Conservation (phyloP, 345 rosid species). For the Syzygium aqueum region DNA sequence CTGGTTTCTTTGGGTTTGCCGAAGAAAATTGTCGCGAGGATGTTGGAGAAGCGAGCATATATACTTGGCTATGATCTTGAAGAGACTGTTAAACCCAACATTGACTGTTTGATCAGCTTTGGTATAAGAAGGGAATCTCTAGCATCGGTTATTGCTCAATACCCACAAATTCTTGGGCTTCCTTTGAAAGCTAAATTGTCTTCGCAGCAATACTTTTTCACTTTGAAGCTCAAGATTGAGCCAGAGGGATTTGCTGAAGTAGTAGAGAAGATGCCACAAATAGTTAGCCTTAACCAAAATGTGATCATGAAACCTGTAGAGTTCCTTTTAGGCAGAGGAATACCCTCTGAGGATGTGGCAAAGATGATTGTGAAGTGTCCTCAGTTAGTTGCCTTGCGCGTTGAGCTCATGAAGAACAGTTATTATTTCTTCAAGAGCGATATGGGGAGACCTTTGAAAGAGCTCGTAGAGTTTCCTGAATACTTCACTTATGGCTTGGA, state of each 20-base stretch:
- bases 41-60: conserved; percentile 83
- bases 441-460: conserved; percentile 83
- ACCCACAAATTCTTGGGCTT: conserved; percentile 70
- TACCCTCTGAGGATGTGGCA: conserved; percentile 47
- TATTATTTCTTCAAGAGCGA: conserved; percentile 70
- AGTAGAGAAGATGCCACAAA: conserved; percentile 88
- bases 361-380: conserved; percentile 81
- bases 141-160: conserved; percentile 57
- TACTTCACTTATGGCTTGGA: conserved; percentile 91
- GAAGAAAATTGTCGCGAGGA: conserved; percentile 69
- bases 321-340: conserved; percentile 68
- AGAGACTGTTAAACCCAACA: conserved; percentile 82
- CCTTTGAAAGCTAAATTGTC: conserved; percentile 89
- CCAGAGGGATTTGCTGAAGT: conserved; percentile 70
- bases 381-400: conserved; percentile 48
- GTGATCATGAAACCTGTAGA: conserved; percentile 74
- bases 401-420: conserved; percentile 80
- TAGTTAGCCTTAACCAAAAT: conserved; percentile 71
- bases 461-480: conserved; percentile 76
- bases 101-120: conserved; percentile 75
- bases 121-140: conserved; percentile 57
- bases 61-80: conserved; percentile 78
- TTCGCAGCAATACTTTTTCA: conserved; percentile 76
- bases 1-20: conserved; percentile 66
- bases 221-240: conserved; percentile 74